Evolutionary conservation across 371 early-diverging fungal species (phyloP).

Genomic region (Zychaea mexicana): DNA sequence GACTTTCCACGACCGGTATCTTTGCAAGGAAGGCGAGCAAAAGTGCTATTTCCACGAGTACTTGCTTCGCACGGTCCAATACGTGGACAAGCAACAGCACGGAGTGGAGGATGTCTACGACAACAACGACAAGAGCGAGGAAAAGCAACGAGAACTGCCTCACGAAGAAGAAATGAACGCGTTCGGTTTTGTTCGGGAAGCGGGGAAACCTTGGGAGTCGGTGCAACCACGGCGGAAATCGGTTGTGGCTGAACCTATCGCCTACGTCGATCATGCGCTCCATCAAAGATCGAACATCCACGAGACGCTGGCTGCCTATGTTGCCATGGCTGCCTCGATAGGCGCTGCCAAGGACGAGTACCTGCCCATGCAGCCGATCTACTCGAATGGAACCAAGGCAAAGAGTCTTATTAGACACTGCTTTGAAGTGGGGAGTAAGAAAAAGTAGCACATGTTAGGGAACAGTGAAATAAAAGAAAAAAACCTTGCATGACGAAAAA

Average conservation of each 20-base stretch:
- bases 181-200: slow-evolving; percentile 20
- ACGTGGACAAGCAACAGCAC: slow-evolving; percentile 16
- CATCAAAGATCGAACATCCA: slow-evolving; percentile 27
- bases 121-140: not conserved
- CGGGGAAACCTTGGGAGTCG: not conserved
- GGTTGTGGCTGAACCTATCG: slow-evolving; percentile 17
- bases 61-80: slow-evolving; percentile 26
- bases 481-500: not conserved
- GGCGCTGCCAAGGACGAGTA: slow-evolving; percentile 22
- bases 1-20: slow-evolving; percentile 31
- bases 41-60: slow-evolving; percentile 40
- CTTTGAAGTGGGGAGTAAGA: slow-evolving; percentile 7
- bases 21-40: slow-evolving; percentile 11
- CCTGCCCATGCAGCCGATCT: slow-evolving; percentile 19
- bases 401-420: slow-evolving; percentile 34
- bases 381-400: slow-evolving; percentile 32
- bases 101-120: not conserved
- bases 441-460: not conserved
- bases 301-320: slow-evolving; percentile 20
- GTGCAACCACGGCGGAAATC: slow-evolving; percentile 10
- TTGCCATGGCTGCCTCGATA: slow-evolving; percentile 29
- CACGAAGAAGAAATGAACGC: slow-evolving; percentile 14
- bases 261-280: slow-evolving; percentile 27
- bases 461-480: not conserved
- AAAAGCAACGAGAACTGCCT: not conserved